A percentile compares a stretch with the other conserved stretches of the same genome.
Evolutionary conservation across 176 grass and related monocot genomes (phyloP).

Genomic region (Rhynchospora pubera): DNA sequence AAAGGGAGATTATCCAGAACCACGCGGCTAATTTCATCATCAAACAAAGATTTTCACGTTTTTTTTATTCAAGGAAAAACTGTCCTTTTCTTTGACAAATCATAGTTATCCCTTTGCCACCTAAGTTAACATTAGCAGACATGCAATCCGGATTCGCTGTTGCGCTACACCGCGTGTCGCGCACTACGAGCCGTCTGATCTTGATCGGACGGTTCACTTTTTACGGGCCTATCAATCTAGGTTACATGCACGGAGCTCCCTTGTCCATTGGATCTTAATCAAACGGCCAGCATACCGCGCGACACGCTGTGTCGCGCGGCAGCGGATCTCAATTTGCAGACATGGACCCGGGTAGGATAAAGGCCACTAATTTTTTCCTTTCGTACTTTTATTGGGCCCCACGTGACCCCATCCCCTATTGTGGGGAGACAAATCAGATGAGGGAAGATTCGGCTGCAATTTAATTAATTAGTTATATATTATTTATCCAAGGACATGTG

Average conservation of each 20-base stretch:
- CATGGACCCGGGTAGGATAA: conserved; percentile 12
- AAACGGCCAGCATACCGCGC: no score
- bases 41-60: neutral
- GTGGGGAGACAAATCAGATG: neutral
- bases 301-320: no score
- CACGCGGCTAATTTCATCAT: conserved; percentile 19
- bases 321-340: no score
- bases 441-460: neutral
- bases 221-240: no score
- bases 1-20: neutral
- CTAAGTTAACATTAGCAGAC: neutral
- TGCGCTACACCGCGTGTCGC: no score
- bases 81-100: conserved; percentile 11
- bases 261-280: no score
- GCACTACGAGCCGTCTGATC: no score
- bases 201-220: no score
- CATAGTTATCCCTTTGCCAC: conserved; percentile 11
- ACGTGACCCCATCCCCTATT: neutral
- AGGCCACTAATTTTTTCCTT: neutral
- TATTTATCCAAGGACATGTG: conserved; percentile 2
- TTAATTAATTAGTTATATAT: conserved; percentile 11
- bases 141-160: no score
- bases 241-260: no score
- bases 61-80: neutral
- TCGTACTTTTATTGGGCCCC: neutral